phyloP scores from a whole-genome alignment of 2,329 filamentous ascomycete genomes.

The Neonectria hederae region DNA sequence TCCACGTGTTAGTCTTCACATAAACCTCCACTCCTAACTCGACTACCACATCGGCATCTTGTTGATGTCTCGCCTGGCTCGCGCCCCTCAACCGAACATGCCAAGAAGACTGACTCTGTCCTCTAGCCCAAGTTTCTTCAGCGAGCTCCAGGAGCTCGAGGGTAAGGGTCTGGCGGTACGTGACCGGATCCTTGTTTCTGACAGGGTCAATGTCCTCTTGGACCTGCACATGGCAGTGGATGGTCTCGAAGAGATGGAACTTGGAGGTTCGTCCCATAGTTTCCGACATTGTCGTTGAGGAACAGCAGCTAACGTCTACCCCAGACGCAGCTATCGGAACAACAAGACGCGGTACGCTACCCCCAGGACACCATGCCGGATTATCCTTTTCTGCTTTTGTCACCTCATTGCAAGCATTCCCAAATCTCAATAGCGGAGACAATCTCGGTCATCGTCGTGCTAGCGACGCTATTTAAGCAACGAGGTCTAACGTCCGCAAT shows the following conservation, averaged over 20 bases:
- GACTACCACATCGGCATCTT: slow-evolving; percentile 29
- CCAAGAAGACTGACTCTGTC: slow-evolving; percentile 37
- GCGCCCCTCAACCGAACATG: slow-evolving; percentile 29
- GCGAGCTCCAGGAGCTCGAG: slow-evolving; percentile 53
- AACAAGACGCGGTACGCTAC: slow-evolving; percentile 48
- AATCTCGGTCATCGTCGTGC: slow-evolving; percentile 23
- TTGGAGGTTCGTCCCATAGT: slow-evolving; percentile 47
- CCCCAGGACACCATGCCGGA: slow-evolving; percentile 27
- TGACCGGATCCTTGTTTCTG: slow-evolving; percentile 68
- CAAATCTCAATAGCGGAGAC: slow-evolving; percentile 27
- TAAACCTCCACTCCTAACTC: slow-evolving; percentile 20
- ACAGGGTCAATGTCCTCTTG: slow-evolving; percentile 71
- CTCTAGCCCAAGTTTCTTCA: slow-evolving; percentile 51
- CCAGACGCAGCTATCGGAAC: slow-evolving; percentile 47
- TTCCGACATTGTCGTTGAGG: slow-evolving; percentile 27
- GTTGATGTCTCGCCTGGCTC: slow-evolving; percentile 36
- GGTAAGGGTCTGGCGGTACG: slow-evolving; percentile 50
- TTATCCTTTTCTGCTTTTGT: slow-evolving; percentile 24
- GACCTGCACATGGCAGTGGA: slow-evolving; percentile 74
- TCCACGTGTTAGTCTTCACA: slow-evolving; percentile 61
- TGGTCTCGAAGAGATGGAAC: slow-evolving; percentile 70
- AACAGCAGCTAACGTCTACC: slow-evolving; percentile 41
- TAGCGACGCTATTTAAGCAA: slow-evolving; percentile 32
- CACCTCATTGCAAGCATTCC: slow-evolving; percentile 30
- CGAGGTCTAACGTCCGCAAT: slow-evolving; percentile 35